Base-by-base conservation (phyloP, 1,284 basidiomycete genomes). In the Cutaneotrichosporon dermatis region DNA sequence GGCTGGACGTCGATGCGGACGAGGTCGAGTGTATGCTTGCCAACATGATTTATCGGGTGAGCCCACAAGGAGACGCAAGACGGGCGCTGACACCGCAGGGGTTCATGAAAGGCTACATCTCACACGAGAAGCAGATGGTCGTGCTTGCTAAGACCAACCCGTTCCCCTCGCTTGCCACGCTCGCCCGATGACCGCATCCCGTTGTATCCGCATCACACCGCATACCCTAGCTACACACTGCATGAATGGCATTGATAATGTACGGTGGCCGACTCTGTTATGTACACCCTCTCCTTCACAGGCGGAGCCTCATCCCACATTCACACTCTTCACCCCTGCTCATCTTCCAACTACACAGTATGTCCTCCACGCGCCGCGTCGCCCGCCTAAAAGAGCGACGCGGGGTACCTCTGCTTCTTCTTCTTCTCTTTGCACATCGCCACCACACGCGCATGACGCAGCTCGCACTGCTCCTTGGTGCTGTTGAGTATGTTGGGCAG, bases 1-100 rank as follows among this genome's bases (percentile, higher is more conserved):
- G 88, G 4, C 70, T 76, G 6, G 65, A 73, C 0, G 76, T 81
- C 40, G 79, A 79, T 40, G 59, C 80, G 55, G 90, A 90, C 63
- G 95, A 98, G 78, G 88, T 92, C 13, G 95, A 98, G 77, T 98
- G 95, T 77, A 82, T 93, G 58, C 83, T 98, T 7, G 92, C 92
- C 13, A 94, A 92, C 71, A 89, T 95, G 88, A 89, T 98, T 44
- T 92, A 88, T 79, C 90, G 89, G 66, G 80, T 81, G 58, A 68
- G 79, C 69, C 11, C n/a, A 12, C 9, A 25, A 2, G 43, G 6
- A 44, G 12, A 5, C 35, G 46, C 34, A 25, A 4, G 10, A n/a
- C 46, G 12, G 25, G 15, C 49, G 25, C 2, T 37, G 35, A 52
- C n/a, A 55, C 50, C 3, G 5, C 64, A 81, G 80, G 92, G 90